These are phyloP conservation scores for Penicillium dipodomyicola DNA, from an alignment of 495 filamentous ascomycete genomes.

Conservation along the genomic window DNA sequence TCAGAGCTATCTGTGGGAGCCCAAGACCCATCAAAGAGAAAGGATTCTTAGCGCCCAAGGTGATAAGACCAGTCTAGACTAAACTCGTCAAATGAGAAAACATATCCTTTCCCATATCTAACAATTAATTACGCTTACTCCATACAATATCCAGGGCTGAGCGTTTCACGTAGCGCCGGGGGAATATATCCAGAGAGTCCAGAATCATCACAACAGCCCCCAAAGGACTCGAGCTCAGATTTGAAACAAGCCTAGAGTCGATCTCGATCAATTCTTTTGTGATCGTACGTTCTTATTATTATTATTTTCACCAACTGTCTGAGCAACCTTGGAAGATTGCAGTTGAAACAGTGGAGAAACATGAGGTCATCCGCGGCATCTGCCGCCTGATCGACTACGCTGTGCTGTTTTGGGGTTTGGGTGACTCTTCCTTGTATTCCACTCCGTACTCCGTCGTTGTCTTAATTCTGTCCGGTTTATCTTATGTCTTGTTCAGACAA, in stretches of 20 bases:
- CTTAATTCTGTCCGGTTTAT: not conserved
- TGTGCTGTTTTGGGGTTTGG: constrained; percentile 6
- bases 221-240: not conserved
- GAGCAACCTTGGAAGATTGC: constrained; percentile 11
- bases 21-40: no score
- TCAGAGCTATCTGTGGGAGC: no score
- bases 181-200: not conserved
- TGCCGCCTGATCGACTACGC: constrained; percentile 25
- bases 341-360: constrained; percentile 12
- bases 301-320: no score
- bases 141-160: not conserved
- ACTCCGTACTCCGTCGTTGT: not conserved
- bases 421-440: not conserved
- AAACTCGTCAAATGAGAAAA: not conserved
- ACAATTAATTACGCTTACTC: no score
- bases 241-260: not conserved
- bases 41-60: no score
- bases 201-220: not conserved
- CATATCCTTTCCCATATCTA: no score
- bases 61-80: no score
- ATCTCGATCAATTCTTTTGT: constrained; percentile 2
- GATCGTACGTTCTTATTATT: no score
- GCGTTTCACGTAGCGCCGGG: not conserved
- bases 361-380: constrained; percentile 32
- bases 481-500: not conserved